Percentiles rank a stretch among this genome's conserved stretches.
Conservation (phyloP, 2,329 filamentous ascomycete genomes). For the Nigrospora sphaerica region DNA sequence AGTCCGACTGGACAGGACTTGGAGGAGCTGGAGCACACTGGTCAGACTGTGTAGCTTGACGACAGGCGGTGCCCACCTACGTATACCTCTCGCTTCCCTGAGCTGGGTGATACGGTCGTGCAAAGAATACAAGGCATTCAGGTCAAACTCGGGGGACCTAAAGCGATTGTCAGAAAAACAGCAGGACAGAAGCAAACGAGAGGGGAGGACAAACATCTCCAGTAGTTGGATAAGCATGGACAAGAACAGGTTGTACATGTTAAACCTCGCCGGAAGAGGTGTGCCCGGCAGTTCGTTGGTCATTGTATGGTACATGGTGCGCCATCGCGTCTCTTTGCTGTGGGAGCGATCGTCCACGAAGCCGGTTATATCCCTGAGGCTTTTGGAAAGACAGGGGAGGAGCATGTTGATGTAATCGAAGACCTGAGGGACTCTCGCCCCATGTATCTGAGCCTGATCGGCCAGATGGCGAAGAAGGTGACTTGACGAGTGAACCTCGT, state of each 20-base stretch:
- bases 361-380: slow-evolving; percentile 43
- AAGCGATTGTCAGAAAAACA: slow-evolving; percentile 14
- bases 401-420: slow-evolving; percentile 49
- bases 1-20: slow-evolving; percentile 15
- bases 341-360: slow-evolving; percentile 44
- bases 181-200: no score
- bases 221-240: slow-evolving; percentile 38
- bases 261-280: slow-evolving; percentile 43
- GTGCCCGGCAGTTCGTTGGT: slow-evolving; percentile 44
- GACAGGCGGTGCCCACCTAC: slow-evolving; percentile 27
- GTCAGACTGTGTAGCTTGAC: slow-evolving; percentile 8
- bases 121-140: slow-evolving; percentile 44
- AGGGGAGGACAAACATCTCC: no score
- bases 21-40: slow-evolving; percentile 13
- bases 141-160: slow-evolving; percentile 46
- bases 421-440: slow-evolving; percentile 40
- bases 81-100: slow-evolving; percentile 45
- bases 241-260: slow-evolving; percentile 49
- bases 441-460: slow-evolving; percentile 45
- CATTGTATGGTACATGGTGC: slow-evolving; percentile 51
- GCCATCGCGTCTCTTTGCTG: slow-evolving; percentile 45
- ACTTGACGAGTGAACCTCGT: slow-evolving; percentile 36
- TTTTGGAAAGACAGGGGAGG: slow-evolving; percentile 46
- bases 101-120: slow-evolving; percentile 42
- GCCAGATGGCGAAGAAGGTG: slow-evolving; percentile 45